Evolutionary conservation across 1,139 yeast species (phyloP).

Genomic region (Debaryomycetaceae sp.): DNA sequence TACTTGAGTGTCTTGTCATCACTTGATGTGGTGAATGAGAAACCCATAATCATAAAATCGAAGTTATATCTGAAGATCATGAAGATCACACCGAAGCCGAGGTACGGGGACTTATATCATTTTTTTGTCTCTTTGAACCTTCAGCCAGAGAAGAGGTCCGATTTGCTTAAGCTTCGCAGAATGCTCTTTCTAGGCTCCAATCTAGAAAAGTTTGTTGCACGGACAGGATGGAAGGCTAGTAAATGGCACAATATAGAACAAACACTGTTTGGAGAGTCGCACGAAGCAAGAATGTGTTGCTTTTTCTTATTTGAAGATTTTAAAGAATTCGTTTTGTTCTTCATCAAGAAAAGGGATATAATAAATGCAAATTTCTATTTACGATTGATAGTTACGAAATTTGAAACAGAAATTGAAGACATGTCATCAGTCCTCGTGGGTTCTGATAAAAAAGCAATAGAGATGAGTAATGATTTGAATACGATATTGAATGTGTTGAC

Average conservation of each 20-base stretch:
- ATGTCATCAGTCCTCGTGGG: neutral
- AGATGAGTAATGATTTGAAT: constrained; percentile 17
- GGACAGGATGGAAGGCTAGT: constrained; percentile 37
- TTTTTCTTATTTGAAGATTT: constrained; percentile 31
- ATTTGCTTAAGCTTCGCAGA: constrained; percentile 19
- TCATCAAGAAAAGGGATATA: constrained; percentile 26
- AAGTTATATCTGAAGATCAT: constrained; percentile 18
- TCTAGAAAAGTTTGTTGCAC: constrained; percentile 28
- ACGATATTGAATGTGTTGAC: constrained; percentile 27
- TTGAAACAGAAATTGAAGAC: constrained; percentile 18
- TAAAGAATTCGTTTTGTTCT: constrained; percentile 17
- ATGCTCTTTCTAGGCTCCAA: constrained; percentile 26
- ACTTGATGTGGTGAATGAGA: constrained; percentile 21
- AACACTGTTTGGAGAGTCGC: constrained; percentile 14
- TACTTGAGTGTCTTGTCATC: constrained; percentile 21
- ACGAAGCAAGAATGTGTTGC: constrained; percentile 25
- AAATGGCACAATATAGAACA: constrained; percentile 35
- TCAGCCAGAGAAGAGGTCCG: constrained; percentile 17
- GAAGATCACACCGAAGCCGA: constrained; percentile 15
- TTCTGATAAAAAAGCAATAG: constrained; percentile 9
- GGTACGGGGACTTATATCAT: constrained; percentile 26
- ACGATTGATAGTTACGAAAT: constrained; percentile 33
- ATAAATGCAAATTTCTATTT: constrained; percentile 33
- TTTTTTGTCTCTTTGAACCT: constrained; percentile 34
- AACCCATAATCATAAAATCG: constrained; percentile 19